Evolutionary conservation across 768 basidiomycete species (phyloP).

Genomic region (Amanita fuliginea): DNA sequence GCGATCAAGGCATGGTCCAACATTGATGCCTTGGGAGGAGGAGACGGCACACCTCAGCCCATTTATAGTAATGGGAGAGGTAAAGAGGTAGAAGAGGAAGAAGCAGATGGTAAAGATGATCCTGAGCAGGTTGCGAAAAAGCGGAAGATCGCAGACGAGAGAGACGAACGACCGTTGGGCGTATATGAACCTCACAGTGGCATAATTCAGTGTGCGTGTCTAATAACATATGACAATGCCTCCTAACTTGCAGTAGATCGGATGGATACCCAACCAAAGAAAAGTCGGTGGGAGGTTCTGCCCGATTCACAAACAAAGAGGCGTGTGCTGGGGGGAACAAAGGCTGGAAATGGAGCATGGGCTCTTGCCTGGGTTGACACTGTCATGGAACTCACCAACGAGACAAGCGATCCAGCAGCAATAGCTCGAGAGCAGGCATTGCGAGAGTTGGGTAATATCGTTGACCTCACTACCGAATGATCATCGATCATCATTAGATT

Average conservation of each 20-base stretch:
- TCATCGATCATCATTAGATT: too few relatives aligned
- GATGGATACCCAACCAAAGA: conserved; percentile 66
- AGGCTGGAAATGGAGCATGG: conserved; percentile 74
- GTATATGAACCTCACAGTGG: conserved; percentile 79
- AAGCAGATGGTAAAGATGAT: conserved; percentile 19
- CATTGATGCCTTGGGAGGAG: conserved; percentile 36
- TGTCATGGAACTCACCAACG: conserved; percentile 26
- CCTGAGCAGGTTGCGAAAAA: conserved; percentile 16
- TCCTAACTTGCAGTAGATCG: conserved; percentile 39
- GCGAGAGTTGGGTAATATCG: not conserved
- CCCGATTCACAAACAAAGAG: conserved; percentile 31
- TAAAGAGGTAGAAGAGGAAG: conserved; percentile 22
- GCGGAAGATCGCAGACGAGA: conserved; percentile 19
- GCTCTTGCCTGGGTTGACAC: conserved; percentile 71
- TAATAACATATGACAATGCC: not conserved
- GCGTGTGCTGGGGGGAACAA: conserved; percentile 56
- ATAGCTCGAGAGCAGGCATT: not conserved
- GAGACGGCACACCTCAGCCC: conserved; percentile 9
- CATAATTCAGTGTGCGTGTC: conserved; percentile 53
- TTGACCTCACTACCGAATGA: conserved; percentile 1
- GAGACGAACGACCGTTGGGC: conserved; percentile 39
- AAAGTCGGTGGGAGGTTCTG: conserved; percentile 46
- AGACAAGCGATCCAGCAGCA: not conserved
- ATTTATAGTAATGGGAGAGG: conserved; percentile 11
- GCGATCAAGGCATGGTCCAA: conserved; percentile 25